A percentile compares a stretch with the other conserved stretches of the same genome.
phyloP scores from a whole-genome alignment of 805 yeast species.

The Maudiozyma barnettii region DNA sequence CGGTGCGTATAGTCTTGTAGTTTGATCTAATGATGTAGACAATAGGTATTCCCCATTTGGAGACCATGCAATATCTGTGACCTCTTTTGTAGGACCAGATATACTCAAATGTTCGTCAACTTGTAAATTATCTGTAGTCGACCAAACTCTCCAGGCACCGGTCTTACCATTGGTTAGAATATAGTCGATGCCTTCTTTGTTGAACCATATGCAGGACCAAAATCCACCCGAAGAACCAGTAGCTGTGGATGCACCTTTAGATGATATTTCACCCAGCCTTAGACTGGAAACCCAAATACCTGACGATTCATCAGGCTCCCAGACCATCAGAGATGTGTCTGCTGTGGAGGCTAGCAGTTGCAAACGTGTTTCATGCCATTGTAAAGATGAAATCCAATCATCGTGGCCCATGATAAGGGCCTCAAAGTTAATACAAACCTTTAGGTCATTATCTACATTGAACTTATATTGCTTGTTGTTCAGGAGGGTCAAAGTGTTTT shows the following conservation, averaged over 20 bases:
- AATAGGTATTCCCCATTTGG: slow-evolving; percentile 54
- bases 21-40: slow-evolving; percentile 84
- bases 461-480: slow-evolving; percentile 69
- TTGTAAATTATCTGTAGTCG: slow-evolving; percentile 25
- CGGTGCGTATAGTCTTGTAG: slow-evolving; percentile 72
- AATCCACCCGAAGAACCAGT: slow-evolving; percentile 86
- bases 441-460: slow-evolving; percentile 24
- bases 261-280: slow-evolving; percentile 83
- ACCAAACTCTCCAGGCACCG: slow-evolving; percentile 85
- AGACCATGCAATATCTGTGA: slow-evolving; percentile 76
- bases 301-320: slow-evolving; percentile 81
- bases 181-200: slow-evolving; percentile 32
- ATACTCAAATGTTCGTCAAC: slow-evolving; percentile 47
- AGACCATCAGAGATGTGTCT: slow-evolving; percentile 84
- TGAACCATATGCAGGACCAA: slow-evolving; percentile 65
- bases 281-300: slow-evolving; percentile 83
- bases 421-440: slow-evolving; percentile 66
- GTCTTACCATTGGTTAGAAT: slow-evolving; percentile 82
- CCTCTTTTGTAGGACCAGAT: slow-evolving; percentile 67
- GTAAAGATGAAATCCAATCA: slow-evolving; percentile 85
- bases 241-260: slow-evolving; percentile 96
- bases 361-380: slow-evolving; percentile 58
- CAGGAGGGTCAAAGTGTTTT: slow-evolving; percentile 40
- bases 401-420: slow-evolving; percentile 96
- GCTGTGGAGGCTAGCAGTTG: slow-evolving; percentile 78